phyloP scores from a whole-genome alignment of 345 rosid genomes.

The Isatis tinctoria region DNA sequence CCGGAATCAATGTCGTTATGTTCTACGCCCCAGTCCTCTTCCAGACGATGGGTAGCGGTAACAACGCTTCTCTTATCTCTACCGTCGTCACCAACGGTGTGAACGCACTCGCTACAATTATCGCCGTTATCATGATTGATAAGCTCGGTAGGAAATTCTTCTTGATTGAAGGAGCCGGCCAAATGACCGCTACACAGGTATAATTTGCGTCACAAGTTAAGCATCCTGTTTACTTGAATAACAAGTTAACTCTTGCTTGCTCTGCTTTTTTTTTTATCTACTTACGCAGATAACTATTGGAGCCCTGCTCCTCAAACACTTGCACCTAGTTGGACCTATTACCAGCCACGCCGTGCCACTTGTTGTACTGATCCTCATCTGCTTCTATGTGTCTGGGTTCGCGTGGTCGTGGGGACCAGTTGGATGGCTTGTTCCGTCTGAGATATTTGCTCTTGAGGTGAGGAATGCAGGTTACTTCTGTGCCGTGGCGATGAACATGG shows the following conservation, averaged over 20 bases:
- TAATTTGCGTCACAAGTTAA: background rate
- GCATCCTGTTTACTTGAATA: background rate
- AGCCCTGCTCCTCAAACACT: background rate
- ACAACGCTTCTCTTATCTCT: slow-evolving; percentile 17
- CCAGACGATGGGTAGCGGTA: slow-evolving; percentile 34
- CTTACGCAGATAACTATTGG: slow-evolving; percentile 13
- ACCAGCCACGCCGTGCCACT: slow-evolving; percentile 10
- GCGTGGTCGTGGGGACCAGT: slow-evolving; percentile 74
- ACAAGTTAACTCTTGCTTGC: background rate
- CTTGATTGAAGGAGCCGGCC: slow-evolving; percentile 16
- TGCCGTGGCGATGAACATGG: slow-evolving; percentile 51
- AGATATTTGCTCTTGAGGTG: slow-evolving; percentile 55
- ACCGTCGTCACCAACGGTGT: slow-evolving; percentile 29
- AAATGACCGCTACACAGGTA: slow-evolving; percentile 27
- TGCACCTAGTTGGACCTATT: slow-evolving; percentile 22
- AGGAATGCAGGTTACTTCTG: slow-evolving; percentile 56
- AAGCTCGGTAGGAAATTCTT: slow-evolving; percentile 7
- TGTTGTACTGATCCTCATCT: slow-evolving; percentile 38
- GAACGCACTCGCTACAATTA: slow-evolving; percentile 17
- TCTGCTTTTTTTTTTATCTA: background rate
- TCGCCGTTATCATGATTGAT: slow-evolving; percentile 9
- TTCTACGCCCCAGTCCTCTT: slow-evolving; percentile 38
- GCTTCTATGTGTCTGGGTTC: slow-evolving; percentile 54
- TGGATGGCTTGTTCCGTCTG: slow-evolving; percentile 70
- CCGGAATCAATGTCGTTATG: slow-evolving; percentile 49